phyloP scores from a whole-genome alignment of 495 filamentous ascomycete species.

The Recurvomyces mirabilis region DNA sequence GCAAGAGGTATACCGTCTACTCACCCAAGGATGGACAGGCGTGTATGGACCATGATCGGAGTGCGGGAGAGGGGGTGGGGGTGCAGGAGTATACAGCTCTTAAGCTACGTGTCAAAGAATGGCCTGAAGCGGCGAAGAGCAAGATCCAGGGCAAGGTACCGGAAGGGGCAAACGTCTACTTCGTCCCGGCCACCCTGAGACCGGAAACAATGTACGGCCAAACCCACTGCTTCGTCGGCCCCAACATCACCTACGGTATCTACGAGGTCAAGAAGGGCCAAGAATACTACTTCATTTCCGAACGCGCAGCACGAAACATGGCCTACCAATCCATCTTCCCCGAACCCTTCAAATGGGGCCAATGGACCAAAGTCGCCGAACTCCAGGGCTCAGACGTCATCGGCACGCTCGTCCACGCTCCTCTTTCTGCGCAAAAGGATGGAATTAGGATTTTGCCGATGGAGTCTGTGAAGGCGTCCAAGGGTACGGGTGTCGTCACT shows the following conservation, averaged over 20 bases:
- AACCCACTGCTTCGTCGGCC: constrained; percentile 89
- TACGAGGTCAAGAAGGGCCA: constrained; percentile 66
- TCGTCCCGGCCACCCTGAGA: constrained; percentile 82
- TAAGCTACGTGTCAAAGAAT: constrained; percentile 82
- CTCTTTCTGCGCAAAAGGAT: constrained; percentile 74
- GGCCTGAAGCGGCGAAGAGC: constrained; percentile 55
- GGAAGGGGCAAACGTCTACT: constrained; percentile 67
- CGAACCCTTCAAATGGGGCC: constrained; percentile 55
- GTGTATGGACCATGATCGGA: constrained; percentile 95
- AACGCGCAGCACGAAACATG: constrained; percentile 89
- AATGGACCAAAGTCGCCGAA: constrained; percentile 61
- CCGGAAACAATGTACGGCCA: constrained; percentile 99
- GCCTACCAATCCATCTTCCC: constrained; percentile 83
- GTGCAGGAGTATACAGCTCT: constrained; percentile 88
- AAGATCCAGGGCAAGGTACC: constrained; percentile 68
- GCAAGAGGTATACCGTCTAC: constrained; percentile 89
- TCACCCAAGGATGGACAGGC: constrained; percentile 94
- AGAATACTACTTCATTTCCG: constrained; percentile 76
- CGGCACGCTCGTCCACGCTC: constrained; percentile 76
- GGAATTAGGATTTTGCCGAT: constrained; percentile 86
- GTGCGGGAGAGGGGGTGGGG: constrained; percentile 78
- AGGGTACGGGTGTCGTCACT: constrained; percentile 94
- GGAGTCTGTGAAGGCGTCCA: constrained; percentile 80
- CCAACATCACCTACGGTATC: constrained; percentile 80
- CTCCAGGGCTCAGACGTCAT: constrained; percentile 68